phyloP scores from a whole-genome alignment of 1,139 yeast species.

The Yamadazyma atmosphaerica region DNA sequence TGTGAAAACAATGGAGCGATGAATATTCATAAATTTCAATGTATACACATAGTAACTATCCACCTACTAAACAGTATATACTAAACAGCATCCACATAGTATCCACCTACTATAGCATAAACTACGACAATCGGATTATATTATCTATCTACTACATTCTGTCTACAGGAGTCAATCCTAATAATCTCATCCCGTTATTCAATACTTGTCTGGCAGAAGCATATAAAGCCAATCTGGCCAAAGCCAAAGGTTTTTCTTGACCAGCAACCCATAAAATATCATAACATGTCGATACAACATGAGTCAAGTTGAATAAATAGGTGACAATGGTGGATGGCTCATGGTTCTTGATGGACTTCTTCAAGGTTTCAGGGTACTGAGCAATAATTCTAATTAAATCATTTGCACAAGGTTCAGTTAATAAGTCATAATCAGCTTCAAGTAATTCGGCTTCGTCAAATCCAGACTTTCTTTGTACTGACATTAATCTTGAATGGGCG shows the following conservation, averaged over 20 bases:
- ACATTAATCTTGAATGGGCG: constrained; percentile 96
- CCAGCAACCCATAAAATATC: constrained; percentile 98
- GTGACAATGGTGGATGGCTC: constrained; percentile 97
- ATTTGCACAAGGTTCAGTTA: constrained; percentile 75
- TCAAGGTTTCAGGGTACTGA: constrained; percentile 89
- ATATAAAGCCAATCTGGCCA: constrained; percentile 92
- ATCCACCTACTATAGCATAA: too few species aligned
- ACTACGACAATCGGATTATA: too few species aligned
- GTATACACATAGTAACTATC: too few species aligned
- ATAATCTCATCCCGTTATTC: constrained; percentile 84
- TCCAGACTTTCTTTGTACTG: constrained; percentile 85
- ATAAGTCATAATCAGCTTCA: constrained; percentile 67
- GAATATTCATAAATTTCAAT: too few species aligned
- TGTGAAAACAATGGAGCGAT: too few species aligned
- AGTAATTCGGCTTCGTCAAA: constrained; percentile 47
- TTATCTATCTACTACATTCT: constrained; percentile 68
- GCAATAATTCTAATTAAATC: constrained; percentile 76
- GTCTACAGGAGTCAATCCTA: constrained; percentile 96
- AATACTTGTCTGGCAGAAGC: constrained; percentile 88
- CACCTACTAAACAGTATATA: too few species aligned
- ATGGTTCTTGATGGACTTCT: constrained; percentile 77
- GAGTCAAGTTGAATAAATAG: constrained; percentile 87
- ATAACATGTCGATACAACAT: constrained; percentile 92
- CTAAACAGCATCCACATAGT: too few species aligned
- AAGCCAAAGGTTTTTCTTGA: constrained; percentile 83